Percentiles rank a stretch among this genome's conserved stretches.
phyloP scores from a whole-genome alignment of 176 grass and related monocot genomes.

The Melocanna baccifera region DNA sequence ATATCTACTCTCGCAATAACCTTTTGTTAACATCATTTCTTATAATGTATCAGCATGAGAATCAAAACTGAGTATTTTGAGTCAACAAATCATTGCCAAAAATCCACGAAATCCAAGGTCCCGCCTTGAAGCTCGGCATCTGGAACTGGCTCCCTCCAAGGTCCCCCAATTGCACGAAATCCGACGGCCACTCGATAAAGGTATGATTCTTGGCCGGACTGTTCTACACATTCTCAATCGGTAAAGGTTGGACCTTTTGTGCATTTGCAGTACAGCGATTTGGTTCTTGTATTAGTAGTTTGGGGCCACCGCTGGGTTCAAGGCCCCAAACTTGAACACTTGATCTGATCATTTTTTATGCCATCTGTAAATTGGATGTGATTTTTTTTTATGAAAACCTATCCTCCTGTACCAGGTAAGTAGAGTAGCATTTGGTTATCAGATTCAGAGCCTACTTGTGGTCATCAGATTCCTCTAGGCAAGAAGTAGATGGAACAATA shows the following conservation, averaged over 20 bases:
- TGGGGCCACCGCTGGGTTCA: too few species aligned
- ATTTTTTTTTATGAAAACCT: background rate
- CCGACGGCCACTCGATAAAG: background rate
- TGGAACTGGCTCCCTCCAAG: slow-evolving; percentile 61
- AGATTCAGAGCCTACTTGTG: background rate
- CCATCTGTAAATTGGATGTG: background rate
- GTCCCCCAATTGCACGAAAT: background rate
- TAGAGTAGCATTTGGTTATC: background rate
- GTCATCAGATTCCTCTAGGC: background rate
- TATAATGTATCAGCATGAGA: too few species aligned
- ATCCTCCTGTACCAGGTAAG: background rate
- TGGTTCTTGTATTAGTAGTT: background rate
- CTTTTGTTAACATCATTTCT: too few species aligned
- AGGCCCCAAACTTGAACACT: background rate
- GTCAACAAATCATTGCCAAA: too few species aligned
- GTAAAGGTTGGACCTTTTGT: background rate
- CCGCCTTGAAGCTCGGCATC: slow-evolving; percentile 79
- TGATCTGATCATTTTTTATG: background rate
- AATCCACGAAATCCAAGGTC: too few species aligned
- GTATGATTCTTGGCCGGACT: slow-evolving; percentile 24
- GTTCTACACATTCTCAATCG: background rate
- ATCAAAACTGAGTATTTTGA: too few species aligned
- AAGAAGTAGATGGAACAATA: background rate
- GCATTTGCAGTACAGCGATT: background rate
- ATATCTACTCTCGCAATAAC: too few species aligned